Conservation (phyloP, 768 basidiomycete genomes). For the Chalciporus pseudorubinellus region DNA sequence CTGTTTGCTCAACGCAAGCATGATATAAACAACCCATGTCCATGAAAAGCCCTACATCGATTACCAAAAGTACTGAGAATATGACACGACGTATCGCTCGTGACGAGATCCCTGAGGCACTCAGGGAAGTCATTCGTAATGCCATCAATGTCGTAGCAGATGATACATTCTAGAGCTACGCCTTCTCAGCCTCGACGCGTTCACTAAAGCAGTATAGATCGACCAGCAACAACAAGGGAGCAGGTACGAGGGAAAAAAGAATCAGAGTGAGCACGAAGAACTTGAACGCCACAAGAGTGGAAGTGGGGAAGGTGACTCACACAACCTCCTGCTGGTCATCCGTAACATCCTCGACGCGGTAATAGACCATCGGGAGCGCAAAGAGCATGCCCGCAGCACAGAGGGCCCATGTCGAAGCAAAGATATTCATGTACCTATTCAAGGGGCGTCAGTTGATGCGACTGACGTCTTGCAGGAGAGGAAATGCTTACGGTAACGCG, state of each 20-base stretch:
- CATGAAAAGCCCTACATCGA: too few relatives aligned
- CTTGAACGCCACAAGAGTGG: not conserved
- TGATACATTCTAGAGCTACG: not conserved
- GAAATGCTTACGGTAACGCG: conserved; percentile 53
- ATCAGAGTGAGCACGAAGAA: too few relatives aligned
- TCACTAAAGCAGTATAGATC: not conserved
- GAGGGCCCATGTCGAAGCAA: conserved; percentile 70
- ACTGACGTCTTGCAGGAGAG: not conserved
- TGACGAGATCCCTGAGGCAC: too few relatives aligned
- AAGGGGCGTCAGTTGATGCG: not conserved
- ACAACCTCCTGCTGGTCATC: conserved; percentile 47
- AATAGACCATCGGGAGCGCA: conserved; percentile 70
- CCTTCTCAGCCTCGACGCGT: not conserved
- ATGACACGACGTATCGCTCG: too few relatives aligned
- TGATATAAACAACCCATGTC: too few relatives aligned
- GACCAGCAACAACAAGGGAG: too few relatives aligned
- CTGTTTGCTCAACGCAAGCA: too few relatives aligned
- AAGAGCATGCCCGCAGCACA: conserved; percentile 63
- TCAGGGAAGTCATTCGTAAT: not conserved
- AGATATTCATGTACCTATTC: conserved; percentile 63
- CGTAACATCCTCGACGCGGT: conserved; percentile 60
- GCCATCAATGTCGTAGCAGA: not conserved
- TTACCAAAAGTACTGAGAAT: too few relatives aligned
- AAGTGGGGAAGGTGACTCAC: not conserved
- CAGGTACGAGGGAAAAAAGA: too few relatives aligned